Percentiles rank a stretch among this genome's conserved stretches.
phyloP scores from a whole-genome alignment of 2,329 filamentous ascomycete genomes.

The Cytospora mali region DNA sequence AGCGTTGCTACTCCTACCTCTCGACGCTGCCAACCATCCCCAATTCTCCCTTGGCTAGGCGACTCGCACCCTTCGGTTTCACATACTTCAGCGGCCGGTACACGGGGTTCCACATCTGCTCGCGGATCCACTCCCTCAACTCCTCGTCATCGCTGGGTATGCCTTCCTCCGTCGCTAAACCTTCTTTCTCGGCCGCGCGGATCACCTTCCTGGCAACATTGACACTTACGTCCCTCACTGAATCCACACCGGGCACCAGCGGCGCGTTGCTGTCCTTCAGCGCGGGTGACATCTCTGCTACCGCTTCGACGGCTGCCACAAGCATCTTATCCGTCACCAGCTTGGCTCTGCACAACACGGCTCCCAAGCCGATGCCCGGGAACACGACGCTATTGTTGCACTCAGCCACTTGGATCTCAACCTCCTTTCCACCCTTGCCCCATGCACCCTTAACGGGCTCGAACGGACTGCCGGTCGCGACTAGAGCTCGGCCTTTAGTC shows the following conservation, averaged over 20 bases:
- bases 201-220: conserved; percentile 78
- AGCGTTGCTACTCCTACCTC: conserved; percentile 28
- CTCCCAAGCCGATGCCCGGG: conserved; percentile 81
- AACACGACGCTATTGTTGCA: conserved; percentile 90
- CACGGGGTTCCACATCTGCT: conserved; percentile 78
- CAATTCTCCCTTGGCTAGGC: conserved; percentile 62
- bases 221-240: conserved; percentile 76
- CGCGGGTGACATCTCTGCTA: conserved; percentile 72
- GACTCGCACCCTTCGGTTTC: conserved; percentile 51
- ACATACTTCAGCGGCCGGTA: conserved; percentile 68
- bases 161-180: conserved; percentile 62
- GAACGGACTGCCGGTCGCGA: conserved; percentile 85
- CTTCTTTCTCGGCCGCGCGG: conserved; percentile 68
- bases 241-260: conserved; percentile 74
- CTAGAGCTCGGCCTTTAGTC: conserved; percentile 76
- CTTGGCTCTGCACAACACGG: conserved; percentile 68
- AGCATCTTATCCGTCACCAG: conserved; percentile 78
- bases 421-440: conserved; percentile 48
- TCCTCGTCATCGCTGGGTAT: conserved; percentile 63
- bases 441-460: conserved; percentile 67
- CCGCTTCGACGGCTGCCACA: conserved; percentile 74
- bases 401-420: conserved; percentile 63
- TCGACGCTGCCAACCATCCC: conserved; percentile 49
- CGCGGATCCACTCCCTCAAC: conserved; percentile 70
- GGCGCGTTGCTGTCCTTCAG: conserved; percentile 64